Base-by-base conservation (phyloP, 495 filamentous ascomycete genomes). In the Hypoxylon lienhwacheense region DNA sequence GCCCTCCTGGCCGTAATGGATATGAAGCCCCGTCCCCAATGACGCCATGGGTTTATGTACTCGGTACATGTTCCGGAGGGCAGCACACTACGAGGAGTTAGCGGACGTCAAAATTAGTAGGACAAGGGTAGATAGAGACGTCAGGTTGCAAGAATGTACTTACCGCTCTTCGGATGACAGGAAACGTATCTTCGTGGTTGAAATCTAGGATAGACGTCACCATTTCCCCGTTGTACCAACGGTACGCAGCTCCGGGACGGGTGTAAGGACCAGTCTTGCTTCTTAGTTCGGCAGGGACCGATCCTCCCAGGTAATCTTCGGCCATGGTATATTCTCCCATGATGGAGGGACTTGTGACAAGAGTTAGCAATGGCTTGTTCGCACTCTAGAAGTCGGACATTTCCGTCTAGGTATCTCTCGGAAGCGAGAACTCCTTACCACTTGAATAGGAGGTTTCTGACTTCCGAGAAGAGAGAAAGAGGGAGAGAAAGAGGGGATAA, bases 1-100 rank as follows among this genome's bases (percentile, higher is more conserved):
- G 0, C 22, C 24, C 16, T 63, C 53, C 16, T 63, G 53, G 2
- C 59, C 59, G 6, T 63, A 46, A 10, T 65, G 63, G 7, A 65
- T 36, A 11, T 65, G 63, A 1, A 65, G 20, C 0, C 59, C 63
- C 0, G 35, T 45, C 0, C 2, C 8, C 4, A 51, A 10, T 0
- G 0, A 0, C 0, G n/a, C 2, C 42, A 40, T 46, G 1, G 63
- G 63, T 31, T 65, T 65, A 20, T 65, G 63, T 12, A 65, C 50
- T 22, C 63, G 39, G 7, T 52, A 59, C 14, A 3, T 11, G 7
- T 36, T 22, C 35, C 63, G 49, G 16, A 65, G 35, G 14, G 40
- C 26, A 15, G 6, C 10, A 41, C 58, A 59, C 56, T 60, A 25
- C 12, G 6, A 2, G 3, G 11, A 26, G 35, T 59, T 39, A 59